A percentile compares a stretch with the other conserved stretches of the same genome.
Conservation (phyloP, 148 eudicot genomes). For the Silene conica region DNA sequence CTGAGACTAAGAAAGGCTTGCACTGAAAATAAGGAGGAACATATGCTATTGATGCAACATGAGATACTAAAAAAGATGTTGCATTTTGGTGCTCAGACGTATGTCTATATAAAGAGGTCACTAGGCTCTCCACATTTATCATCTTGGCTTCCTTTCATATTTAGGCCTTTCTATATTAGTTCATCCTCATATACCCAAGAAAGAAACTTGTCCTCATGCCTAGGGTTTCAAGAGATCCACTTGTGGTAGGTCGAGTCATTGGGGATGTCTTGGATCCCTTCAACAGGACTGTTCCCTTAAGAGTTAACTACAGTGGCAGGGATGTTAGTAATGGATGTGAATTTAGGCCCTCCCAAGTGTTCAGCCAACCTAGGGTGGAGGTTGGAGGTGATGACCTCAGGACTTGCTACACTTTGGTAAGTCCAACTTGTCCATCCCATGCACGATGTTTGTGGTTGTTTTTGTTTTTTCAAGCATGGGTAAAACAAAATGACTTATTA, state of each 20-base stretch:
- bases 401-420: conserved; percentile 73
- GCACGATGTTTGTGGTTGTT: no score
- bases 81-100: background rate
- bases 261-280: conserved; percentile 84
- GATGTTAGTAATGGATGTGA: conserved; percentile 68
- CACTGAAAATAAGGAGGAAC: conserved; percentile 14
- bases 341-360: conserved; percentile 71
- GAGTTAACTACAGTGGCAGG: conserved; percentile 41
- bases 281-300: conserved; percentile 37
- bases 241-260: conserved; percentile 62
- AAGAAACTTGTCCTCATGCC: conserved; percentile 34
- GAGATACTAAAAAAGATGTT: conserved; percentile 9
- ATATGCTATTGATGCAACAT: conserved; percentile 24
- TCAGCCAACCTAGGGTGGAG: conserved; percentile 68
- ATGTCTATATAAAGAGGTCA: conserved; percentile 20
- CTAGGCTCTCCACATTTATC: background rate
- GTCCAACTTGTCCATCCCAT: background rate
- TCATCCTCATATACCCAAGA: no score
- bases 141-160: background rate
- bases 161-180: no score
- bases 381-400: conserved; percentile 77
- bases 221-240: conserved; percentile 55
- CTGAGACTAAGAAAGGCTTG: background rate
- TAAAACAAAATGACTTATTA: no score
- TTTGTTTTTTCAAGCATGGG: no score